phyloP scores from a whole-genome alignment of 2,329 filamentous ascomycete species.

The Cercospora nicotianae region DNA sequence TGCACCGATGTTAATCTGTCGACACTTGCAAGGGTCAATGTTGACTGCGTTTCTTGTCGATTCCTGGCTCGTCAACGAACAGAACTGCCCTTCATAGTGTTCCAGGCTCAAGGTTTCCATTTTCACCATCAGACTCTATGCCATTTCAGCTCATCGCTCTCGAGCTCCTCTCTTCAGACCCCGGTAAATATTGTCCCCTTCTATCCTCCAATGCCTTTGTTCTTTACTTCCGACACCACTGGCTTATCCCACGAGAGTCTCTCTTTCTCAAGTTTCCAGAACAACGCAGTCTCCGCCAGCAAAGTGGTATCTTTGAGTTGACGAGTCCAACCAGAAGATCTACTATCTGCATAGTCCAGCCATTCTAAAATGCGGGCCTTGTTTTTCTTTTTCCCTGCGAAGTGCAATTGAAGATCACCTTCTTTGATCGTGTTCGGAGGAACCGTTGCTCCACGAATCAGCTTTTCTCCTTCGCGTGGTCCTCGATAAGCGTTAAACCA shows the following conservation, averaged over 20 bases:
- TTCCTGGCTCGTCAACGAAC: not conserved
- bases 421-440: slow-evolving; percentile 7
- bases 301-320: not conserved
- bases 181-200: not conserved
- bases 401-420: slow-evolving; percentile 28
- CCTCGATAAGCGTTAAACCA: slow-evolving; percentile 33
- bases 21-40: not conserved
- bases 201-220: not conserved
- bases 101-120: not conserved
- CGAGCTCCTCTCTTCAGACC: not conserved
- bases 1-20: too few relatives aligned
- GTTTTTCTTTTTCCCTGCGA: slow-evolving; percentile 30
- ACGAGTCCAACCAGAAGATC: not conserved
- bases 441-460: slow-evolving; percentile 37
- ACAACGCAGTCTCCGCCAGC: not conserved
- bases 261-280: not conserved
- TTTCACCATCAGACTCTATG: not conserved
- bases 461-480: slow-evolving; percentile 14
- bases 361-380: not conserved
- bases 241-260: not conserved
- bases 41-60: not conserved
- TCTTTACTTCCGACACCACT: not conserved
- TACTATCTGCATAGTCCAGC: not conserved
- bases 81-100: not conserved
- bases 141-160: not conserved